Base-by-base conservation (phyloP, 768 basidiomycete genomes). In the Vishniacozyma victoriae region DNA sequence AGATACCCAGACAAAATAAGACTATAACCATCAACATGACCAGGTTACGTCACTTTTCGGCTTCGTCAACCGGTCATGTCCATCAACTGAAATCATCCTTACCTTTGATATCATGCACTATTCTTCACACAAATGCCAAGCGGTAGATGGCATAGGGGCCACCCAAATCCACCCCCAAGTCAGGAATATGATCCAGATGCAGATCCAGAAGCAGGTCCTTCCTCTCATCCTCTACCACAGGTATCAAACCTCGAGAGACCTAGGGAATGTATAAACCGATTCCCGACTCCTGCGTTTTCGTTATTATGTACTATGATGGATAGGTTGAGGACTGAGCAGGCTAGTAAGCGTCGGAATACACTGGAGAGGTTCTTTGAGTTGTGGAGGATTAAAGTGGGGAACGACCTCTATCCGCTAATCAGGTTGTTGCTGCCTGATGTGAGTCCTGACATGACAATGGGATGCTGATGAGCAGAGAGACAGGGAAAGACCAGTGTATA, bases 401-500 rank as follows among this genome's bases (percentile, higher is more conserved):
- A 80, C 60, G 87, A 97, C 67, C 71, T 99, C 26, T 96, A 86
- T 70, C 92, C 93, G 4, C 81, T 91, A 24, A 75, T 97, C 40
- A 82, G 91, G 25, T 77, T 99, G 18, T 76, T 99, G 43, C 76
- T 99, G 33, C 95, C 95, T 5, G 92, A 95, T 78, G 75, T 75
- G 35, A 57, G 88, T 79, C 71, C 48, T n/a, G 27, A 20, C 9
- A 33, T 18, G 3, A 12, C 36, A 12, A 14, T 11, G 46, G 39
- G 15, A 27, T 20, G n/a, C n/a, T n/a, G n/a, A 14, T 41, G 13
- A 49, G 18, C 69, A 97, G 90, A 87, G 95, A 80, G 95, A 97
- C 69, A 79, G 85, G 26, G 89, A 96, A 54, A 82, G 95, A 44
- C 80, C 87, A 0, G 83, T 91, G 0, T 99, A 97, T 70, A 87